Evolutionary conservation across 2,329 filamentous ascomycete genomes (phyloP).

Genomic region (Diaporthe destruens): DNA sequence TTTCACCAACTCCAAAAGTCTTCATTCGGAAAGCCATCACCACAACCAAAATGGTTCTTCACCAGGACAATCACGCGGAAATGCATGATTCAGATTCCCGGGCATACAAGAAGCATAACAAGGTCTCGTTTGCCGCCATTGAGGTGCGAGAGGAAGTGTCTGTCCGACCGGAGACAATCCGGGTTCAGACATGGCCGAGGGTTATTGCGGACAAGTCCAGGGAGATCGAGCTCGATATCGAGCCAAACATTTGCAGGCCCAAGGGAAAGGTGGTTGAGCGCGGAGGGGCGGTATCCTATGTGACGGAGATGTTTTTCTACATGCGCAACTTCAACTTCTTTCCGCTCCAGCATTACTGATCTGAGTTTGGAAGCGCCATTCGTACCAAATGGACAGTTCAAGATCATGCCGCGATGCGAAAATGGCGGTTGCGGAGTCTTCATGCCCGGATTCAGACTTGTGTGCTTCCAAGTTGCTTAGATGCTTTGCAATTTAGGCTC

Average conservation of each 20-base stretch:
- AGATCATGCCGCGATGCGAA: no score
- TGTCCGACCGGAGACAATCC: slow-evolving; percentile 4
- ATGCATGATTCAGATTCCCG: rapidly evolving
- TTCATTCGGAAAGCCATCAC: rapidly evolving
- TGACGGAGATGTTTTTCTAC: slow-evolving; percentile 25
- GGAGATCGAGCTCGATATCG: slow-evolving; percentile 1
- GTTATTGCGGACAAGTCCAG: slow-evolving; percentile 1
- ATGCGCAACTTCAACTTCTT: slow-evolving; percentile 22
- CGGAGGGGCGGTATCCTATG: neutral
- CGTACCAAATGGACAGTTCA: no score
- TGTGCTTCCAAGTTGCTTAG: no score
- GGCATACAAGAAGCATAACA: neutral
- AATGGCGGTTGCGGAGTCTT: no score
- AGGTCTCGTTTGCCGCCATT: neutral
- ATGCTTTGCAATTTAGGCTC: no score
- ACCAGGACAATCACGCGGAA: neutral
- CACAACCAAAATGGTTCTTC: neutral
- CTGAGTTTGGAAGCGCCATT: rapidly evolving
- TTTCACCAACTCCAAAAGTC: neutral
- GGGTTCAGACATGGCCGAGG: slow-evolving; percentile 19
- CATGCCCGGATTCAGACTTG: no score
- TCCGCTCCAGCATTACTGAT: slow-evolving; percentile 3
- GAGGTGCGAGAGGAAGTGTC: neutral
- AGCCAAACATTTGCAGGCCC: neutral
- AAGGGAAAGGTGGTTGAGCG: slow-evolving; percentile 1